phyloP scores from a whole-genome alignment of 2,329 filamentous ascomycete genomes.

The Trichoderma breve region DNA sequence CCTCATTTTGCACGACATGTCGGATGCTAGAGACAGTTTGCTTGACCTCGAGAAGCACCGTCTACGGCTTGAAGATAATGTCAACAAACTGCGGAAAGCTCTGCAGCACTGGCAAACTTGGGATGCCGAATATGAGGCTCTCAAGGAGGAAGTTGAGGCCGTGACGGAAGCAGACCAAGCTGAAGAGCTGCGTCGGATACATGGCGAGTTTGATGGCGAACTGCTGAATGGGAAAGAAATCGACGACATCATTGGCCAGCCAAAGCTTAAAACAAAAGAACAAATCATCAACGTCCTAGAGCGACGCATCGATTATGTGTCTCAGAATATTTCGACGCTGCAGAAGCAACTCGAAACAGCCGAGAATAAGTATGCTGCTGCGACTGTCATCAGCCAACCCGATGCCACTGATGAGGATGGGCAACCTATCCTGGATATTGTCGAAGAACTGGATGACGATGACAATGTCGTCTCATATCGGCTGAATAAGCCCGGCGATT shows the following conservation, averaged over 20 bases:
- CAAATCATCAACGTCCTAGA: constrained; percentile 61
- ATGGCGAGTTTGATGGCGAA: constrained; percentile 59
- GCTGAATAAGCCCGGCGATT: constrained; percentile 64
- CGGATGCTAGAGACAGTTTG: constrained; percentile 50
- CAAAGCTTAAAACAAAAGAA: constrained; percentile 29
- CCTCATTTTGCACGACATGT: constrained; percentile 36
- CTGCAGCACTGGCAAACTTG: constrained; percentile 86
- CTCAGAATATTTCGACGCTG: constrained; percentile 72
- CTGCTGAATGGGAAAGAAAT: constrained; percentile 60
- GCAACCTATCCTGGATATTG: constrained; percentile 82
- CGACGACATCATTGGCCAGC: constrained; percentile 43
- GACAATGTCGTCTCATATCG: constrained; percentile 74
- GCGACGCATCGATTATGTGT: constrained; percentile 84
- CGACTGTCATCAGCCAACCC: constrained; percentile 58
- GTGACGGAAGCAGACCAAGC: constrained; percentile 44
- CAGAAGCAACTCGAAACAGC: constrained; percentile 68
- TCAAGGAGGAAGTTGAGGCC: constrained; percentile 75
- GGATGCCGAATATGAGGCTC: constrained; percentile 86
- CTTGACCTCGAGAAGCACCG: constrained; percentile 73
- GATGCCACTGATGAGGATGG: constrained; percentile 65
- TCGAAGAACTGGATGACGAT: constrained; percentile 88
- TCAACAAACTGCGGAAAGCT: constrained; percentile 66
- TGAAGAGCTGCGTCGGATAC: constrained; percentile 57
- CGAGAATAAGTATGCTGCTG: constrained; percentile 67
- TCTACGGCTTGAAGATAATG: constrained; percentile 70